Base-by-base conservation (phyloP, 2,329 filamentous ascomycete genomes). In the Colletotrichum coccodes region DNA sequence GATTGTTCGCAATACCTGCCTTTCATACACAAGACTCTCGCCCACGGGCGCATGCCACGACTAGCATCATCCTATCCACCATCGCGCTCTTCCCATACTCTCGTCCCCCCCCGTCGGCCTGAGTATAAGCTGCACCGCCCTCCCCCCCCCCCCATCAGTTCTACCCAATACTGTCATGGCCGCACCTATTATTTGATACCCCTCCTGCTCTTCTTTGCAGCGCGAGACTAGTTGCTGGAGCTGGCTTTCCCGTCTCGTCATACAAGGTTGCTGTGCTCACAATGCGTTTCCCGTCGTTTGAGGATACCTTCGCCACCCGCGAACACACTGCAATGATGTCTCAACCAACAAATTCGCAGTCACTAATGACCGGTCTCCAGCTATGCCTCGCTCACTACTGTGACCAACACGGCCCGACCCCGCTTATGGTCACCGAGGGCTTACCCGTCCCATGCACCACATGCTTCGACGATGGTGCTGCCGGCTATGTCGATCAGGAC, bases 341-440 rank as follows among this genome's bases (percentile, higher is more conserved):
- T 44, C 70, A 68, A 62, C 50, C 64, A 28, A 50, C 68, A 14
- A 62, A 62, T 12, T 47, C 63, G 21, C 56, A 58, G 60, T 67
- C 66, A 58, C 68, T 71, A 71, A 71, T 71, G 59, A 71, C 72
- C 32, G 66, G 67, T 50, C 53, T 89, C 67, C 86, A 92, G 90
- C 81, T 92, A 76, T 91, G 89, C 77, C 84, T 92, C 74, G 90
- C 90, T 74, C 90, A 92, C 78, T 92, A 91, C 76, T 92, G 90
- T 84, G 90, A 92, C 78, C 84, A 88, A 71, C 90, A 92, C 80
- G 90, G 90, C 71, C 90, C 90, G 56, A 92, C 90, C 53, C 90
- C 90, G 57, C 79, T 92, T 67, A 91, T 92, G 87, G 90, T 91
- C 74, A 92, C 90, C 40, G 89, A 92, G 77, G 89, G 89, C 56